phyloP scores from a whole-genome alignment of 2,329 filamentous ascomycete species.

The Chlorencoelia australis region DNA sequence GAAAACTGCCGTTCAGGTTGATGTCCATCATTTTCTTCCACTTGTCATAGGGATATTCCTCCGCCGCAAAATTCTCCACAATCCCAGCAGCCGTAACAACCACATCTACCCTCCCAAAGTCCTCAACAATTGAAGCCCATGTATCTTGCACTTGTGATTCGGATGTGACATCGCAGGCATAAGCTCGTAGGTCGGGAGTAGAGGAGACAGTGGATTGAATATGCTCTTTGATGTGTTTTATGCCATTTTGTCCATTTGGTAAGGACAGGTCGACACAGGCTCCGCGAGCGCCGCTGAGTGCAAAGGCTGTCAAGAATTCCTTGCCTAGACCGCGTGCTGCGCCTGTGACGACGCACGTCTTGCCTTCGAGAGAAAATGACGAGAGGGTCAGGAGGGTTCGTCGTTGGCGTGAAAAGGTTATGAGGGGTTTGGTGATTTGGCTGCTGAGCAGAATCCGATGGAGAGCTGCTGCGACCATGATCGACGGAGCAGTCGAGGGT shows the following conservation, averaged over 20 bases:
- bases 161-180: slow-evolving; percentile 31
- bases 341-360: slow-evolving; percentile 39
- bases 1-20: slow-evolving; percentile 30
- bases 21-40: slow-evolving; percentile 30
- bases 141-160: slow-evolving; percentile 29
- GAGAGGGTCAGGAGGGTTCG: slow-evolving; percentile 18
- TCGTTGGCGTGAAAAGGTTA: too few relatives aligned
- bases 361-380: slow-evolving; percentile 34
- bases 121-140: slow-evolving; percentile 29
- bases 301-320: slow-evolving; percentile 33
- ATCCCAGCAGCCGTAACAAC: slow-evolving; percentile 33
- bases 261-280: slow-evolving; percentile 18
- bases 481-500: too few relatives aligned
- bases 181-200: slow-evolving; percentile 27
- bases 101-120: slow-evolving; percentile 29
- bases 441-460: too few relatives aligned
- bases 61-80: slow-evolving; percentile 26
- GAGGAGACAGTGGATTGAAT: slow-evolving; percentile 15
- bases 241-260: slow-evolving; percentile 16
- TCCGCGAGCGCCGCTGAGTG: slow-evolving; percentile 19
- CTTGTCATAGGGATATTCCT: slow-evolving; percentile 27
- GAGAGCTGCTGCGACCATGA: too few relatives aligned
- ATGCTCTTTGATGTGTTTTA: slow-evolving; percentile 24
- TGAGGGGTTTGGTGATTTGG: too few relatives aligned
- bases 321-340: slow-evolving; percentile 42